Evolutionary conservation across 2,329 filamentous ascomycete genomes (phyloP).

Genomic region (Trichoderma pleuroti): DNA sequence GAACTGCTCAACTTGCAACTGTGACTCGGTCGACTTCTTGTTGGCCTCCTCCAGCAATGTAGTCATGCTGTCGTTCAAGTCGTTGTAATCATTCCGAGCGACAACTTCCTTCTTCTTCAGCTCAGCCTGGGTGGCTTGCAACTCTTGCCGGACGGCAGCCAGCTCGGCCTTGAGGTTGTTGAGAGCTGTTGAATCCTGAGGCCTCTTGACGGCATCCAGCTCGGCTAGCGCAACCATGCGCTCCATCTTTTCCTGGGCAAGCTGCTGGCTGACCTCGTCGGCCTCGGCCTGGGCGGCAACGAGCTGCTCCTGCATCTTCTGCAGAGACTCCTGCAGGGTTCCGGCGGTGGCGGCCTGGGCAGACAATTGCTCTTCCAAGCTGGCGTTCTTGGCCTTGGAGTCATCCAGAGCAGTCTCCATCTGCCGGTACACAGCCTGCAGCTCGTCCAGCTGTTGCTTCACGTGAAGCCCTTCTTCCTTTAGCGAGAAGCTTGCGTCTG

Average conservation of each 20-base stretch:
- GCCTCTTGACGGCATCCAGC: slow-evolving; percentile 55
- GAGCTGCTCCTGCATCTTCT: slow-evolving; percentile 41
- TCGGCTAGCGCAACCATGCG: slow-evolving; percentile 58
- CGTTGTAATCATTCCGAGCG: slow-evolving; percentile 57
- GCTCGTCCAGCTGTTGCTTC: slow-evolving; percentile 44
- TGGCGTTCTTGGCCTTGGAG: slow-evolving; percentile 34
- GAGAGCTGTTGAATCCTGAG: slow-evolving; percentile 50
- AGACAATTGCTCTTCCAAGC: slow-evolving; percentile 36
- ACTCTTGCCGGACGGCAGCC: slow-evolving; percentile 30
- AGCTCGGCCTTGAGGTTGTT: slow-evolving; percentile 53
- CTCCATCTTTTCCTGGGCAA: slow-evolving; percentile 58
- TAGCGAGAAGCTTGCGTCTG: slow-evolving; percentile 37
- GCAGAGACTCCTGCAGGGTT: slow-evolving; percentile 36
- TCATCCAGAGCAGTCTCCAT: slow-evolving; percentile 41
- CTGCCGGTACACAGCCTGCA: slow-evolving; percentile 37
- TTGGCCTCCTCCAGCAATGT: slow-evolving; percentile 57
- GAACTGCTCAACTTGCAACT: slow-evolving; percentile 48
- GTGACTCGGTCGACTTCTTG: slow-evolving; percentile 49
- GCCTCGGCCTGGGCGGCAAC: slow-evolving; percentile 46
- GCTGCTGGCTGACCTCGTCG: slow-evolving; percentile 49
- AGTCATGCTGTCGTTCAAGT: slow-evolving; percentile 61
- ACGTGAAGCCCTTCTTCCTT: slow-evolving; percentile 38
- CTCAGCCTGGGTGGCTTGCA: slow-evolving; percentile 37
- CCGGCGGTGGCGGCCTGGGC: slow-evolving; percentile 36
- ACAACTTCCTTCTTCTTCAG: slow-evolving; percentile 49